Conservation (phyloP, 2,329 filamentous ascomycete species). For the Diaporthe amygdali region DNA sequence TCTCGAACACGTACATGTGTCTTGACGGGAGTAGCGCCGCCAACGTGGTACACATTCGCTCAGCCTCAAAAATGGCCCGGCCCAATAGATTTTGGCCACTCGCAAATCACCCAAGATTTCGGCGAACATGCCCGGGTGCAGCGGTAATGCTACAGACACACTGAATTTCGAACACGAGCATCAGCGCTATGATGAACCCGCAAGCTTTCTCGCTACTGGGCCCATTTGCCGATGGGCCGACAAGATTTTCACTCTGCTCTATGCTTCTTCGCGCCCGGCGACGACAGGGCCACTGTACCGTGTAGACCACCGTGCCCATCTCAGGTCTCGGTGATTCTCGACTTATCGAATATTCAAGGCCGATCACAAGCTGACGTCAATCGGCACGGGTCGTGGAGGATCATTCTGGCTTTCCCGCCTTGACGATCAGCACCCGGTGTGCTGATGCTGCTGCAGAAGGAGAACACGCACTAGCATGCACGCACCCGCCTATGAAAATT, state of each 20-base stretch:
- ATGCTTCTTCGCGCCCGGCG: not conserved
- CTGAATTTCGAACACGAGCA: not conserved
- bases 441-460: conserved; percentile 15
- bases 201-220: not conserved
- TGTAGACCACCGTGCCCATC: too few species aligned
- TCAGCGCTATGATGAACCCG: not conserved
- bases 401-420: not conserved
- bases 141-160: not conserved
- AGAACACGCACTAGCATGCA: conserved; percentile 14
- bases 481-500: conserved; percentile 17
- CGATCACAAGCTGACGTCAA: conserved; percentile 5
- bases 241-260: not conserved
- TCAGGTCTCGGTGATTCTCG: not conserved
- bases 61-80: conserved; percentile 18
- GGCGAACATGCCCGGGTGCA: not conserved
- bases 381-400: conserved; percentile 11
- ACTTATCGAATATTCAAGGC: not conserved
- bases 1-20: conserved; percentile 3
- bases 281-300: not conserved
- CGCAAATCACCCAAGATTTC: not conserved
- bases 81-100: conserved; percentile 7
- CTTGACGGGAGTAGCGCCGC: conserved; percentile 11
- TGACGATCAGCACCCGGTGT: conserved; percentile 9
- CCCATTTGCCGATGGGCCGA: conserved; percentile 1
- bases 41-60: conserved; percentile 9